Base-by-base conservation (phyloP, 2,329 filamentous ascomycete species). In the Penicillium sp. region DNA sequence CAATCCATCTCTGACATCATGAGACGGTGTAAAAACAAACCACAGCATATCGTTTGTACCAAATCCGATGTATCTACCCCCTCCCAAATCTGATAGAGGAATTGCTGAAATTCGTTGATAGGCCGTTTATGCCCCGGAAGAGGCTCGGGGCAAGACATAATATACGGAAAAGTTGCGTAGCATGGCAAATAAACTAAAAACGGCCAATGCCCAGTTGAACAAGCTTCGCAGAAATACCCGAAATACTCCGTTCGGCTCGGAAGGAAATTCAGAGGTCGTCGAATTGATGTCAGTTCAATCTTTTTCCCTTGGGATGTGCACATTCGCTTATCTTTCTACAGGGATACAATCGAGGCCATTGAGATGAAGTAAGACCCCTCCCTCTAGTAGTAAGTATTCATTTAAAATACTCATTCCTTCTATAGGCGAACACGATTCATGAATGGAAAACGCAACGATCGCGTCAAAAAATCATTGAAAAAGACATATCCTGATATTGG, bases 31-130 rank as follows among this genome's bases (percentile, higher is more conserved):
- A 29, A 23, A 22, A 40, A 29, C 5, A 54, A 61, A 27, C 59
- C 53, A 3, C 12, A 48, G 9, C 62, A 54, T 6, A 57, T 67
- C 12, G 57, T 66, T 18, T 63, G 57, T n/a, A 67, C 64, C 22
- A 41, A 53, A 22, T 62, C 60, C 4, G 64, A 67, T 33, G 60
- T 57, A 53, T 20, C 33, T 22, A 4, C 9, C 27, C 11, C 1
- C 4, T 44, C 11, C 22, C 42, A 26, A 2, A 27, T n/a, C 3
- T 14, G 2, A 26, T 44, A n/a, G 15, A 14, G 22, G 15, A 44
- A 14, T 6, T 18, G 14, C 31, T 49, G 2, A 49, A 14, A 11
- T 14, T 44, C n/a, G 14, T 26, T 27, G 20, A 20, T 37, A 37
- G n/a, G 15, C 15, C 22, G 40, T 29, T 18, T 31, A 15, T 26